These are phyloP conservation scores for Thalassiosira allenii DNA, from an alignment of 352 stramenopile genomes.

Conservation along the genomic window DNA sequence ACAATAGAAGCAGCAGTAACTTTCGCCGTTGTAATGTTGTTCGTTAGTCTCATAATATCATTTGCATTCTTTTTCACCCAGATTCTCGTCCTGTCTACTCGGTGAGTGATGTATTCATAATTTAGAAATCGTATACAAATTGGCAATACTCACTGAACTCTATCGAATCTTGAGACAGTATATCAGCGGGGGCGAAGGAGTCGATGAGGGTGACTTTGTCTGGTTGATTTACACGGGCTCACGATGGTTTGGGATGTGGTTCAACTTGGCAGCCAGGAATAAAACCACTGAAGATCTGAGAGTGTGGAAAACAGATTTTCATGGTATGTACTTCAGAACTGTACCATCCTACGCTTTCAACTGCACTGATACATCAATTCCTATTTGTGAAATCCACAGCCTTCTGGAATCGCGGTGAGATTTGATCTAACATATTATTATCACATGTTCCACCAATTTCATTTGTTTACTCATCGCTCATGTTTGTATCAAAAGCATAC, in stretches of 20 bases:
- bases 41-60: no score
- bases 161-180: no score
- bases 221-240: slow-evolving; percentile 21
- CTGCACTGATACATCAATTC: background rate
- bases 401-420: slow-evolving; percentile 13
- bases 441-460: no score
- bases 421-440: no score
- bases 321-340: slow-evolving; percentile 13
- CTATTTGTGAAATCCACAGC: slow-evolving; percentile 4
- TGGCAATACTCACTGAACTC: no score
- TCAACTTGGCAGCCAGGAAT: slow-evolving; percentile 13
- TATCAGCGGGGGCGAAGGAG: background rate
- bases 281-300: background rate
- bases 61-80: no score
- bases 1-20: no score
- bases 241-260: slow-evolving; percentile 1
- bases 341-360: background rate
- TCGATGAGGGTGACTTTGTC: slow-evolving; percentile 4
- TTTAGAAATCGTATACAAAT: no score
- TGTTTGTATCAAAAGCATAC: background rate
- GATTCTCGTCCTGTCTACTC: no score
- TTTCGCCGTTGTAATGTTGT: no score
- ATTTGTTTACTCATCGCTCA: background rate
- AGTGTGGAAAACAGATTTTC: background rate
- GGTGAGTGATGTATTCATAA: no score